These are phyloP conservation scores for Quercus dentata DNA, from an alignment of 306 rosid species.

Conservation along the genomic window DNA sequence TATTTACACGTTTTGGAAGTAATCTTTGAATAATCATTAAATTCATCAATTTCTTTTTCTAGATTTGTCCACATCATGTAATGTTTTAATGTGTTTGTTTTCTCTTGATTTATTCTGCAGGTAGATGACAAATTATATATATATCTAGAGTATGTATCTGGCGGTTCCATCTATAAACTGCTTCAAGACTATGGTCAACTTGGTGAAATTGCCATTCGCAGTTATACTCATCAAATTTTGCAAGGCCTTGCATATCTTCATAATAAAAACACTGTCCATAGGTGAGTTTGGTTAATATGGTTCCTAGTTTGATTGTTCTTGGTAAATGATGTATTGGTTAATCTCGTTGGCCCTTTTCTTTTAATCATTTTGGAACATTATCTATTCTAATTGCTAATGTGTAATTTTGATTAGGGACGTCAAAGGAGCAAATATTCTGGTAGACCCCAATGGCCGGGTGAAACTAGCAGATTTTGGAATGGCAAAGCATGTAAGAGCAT, in stretches of 20 bases:
- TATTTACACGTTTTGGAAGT: background rate
- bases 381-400: conserved; percentile 20
- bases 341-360: background rate
- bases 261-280: conserved; percentile 86
- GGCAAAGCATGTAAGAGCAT: conserved; percentile 94
- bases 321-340: background rate
- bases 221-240: conserved; percentile 43
- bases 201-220: conserved; percentile 48
- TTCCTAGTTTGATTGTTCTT: conserved; percentile 14
- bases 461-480: conserved; percentile 98
- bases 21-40: background rate
- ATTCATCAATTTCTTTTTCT: conserved; percentile 5
- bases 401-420: conserved; percentile 72
- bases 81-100: conserved; percentile 18
- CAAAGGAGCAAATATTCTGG: conserved; percentile 97
- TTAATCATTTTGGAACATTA: background rate
- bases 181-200: conserved; percentile 52
- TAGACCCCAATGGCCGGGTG: conserved; percentile 90
- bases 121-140: conserved; percentile 44
- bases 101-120: conserved; percentile 20
- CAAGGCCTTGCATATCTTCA: conserved; percentile 97
- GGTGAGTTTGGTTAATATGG: conserved; percentile 44
- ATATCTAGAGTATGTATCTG: conserved; percentile 82
- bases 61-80: conserved; percentile 40
- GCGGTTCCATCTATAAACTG: conserved; percentile 72